These are phyloP conservation scores for Phellopilus nigrolimitatus DNA, from an alignment of 1,284 basidiomycete genomes.

Conservation along the genomic window DNA sequence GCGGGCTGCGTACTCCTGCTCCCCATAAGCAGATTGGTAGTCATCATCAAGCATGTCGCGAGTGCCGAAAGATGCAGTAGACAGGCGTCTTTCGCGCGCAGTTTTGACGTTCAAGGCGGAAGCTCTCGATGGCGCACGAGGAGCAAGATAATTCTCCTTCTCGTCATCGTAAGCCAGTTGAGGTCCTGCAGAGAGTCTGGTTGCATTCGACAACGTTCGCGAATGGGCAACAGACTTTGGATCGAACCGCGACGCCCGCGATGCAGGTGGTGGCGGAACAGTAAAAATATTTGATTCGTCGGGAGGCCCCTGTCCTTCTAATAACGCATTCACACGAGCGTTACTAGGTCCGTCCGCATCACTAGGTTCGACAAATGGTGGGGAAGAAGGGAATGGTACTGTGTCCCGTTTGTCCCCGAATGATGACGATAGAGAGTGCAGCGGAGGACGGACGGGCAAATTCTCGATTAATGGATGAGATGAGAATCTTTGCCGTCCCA, in stretches of 20 bases:
- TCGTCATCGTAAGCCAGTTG: conserved; percentile 19
- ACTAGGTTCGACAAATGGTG: conserved; percentile 36
- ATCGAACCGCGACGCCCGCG: conserved; percentile 65
- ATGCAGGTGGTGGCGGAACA: conserved; percentile 51
- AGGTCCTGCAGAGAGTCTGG: conserved; percentile 20
- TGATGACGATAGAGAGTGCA: conserved; percentile 32
- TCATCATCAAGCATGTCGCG: conserved; percentile 58
- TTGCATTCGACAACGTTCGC: conserved; percentile 57
- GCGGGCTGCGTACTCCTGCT: conserved; percentile 31
- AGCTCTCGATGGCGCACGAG: conserved; percentile 10
- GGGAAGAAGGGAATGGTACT: conserved; percentile 61
- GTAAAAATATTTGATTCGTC: conserved; percentile 37
- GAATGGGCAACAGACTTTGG: conserved; percentile 55
- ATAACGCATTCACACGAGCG: conserved; percentile 26
- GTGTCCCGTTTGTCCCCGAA: conserved; percentile 14
- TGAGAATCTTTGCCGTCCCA: conserved; percentile 42
- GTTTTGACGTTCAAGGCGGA: conserved; percentile 11
- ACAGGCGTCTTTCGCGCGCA: conserved; percentile 14
- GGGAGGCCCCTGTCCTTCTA: conserved; percentile 35
- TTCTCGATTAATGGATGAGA: conserved; percentile 47
- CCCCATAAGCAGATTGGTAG: conserved; percentile 34
- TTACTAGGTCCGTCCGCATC: conserved; percentile 27
- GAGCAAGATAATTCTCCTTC: conserved; percentile 1
- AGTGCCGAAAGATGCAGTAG: conserved; percentile 49
- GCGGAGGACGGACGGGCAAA: conserved; percentile 37